Evolutionary conservation across 2,329 filamentous ascomycete species (phyloP).

Genomic region (Coleophoma cylindrospora): DNA sequence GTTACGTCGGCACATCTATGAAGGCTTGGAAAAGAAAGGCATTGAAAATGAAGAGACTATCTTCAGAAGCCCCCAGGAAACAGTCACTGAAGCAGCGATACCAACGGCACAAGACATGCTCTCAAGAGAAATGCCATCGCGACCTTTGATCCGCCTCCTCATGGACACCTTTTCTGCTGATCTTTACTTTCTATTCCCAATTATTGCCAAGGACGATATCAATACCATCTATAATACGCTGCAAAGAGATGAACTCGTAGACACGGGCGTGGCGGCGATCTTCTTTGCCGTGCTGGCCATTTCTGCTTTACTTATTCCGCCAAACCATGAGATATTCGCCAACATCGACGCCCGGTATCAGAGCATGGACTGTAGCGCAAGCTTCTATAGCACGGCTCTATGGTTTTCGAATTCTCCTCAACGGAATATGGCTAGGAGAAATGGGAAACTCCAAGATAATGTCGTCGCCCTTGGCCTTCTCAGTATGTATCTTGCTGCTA

Average conservation of each 20-base stretch:
- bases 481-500: neutral
- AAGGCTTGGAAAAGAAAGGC: neutral
- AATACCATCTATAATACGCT: neutral
- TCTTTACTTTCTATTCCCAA: neutral
- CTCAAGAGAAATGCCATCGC: neutral
- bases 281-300: neutral
- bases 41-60: neutral
- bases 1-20: neutral
- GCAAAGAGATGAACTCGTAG: neutral
- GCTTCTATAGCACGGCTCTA: neutral
- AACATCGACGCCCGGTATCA: neutral
- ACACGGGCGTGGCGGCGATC: neutral
- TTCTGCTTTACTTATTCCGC: neutral
- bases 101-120: neutral
- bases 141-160: neutral
- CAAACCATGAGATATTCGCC: neutral
- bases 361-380: neutral
- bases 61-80: neutral
- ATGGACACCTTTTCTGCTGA: neutral
- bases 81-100: neutral
- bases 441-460: neutral
- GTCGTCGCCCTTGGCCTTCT: neutral
- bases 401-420: neutral
- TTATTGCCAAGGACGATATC: neutral
- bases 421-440: neutral